These are phyloP conservation scores for Aspergillus sp. DNA, from an alignment of 2,329 filamentous ascomycete genomes.

Conservation along the genomic window DNA sequence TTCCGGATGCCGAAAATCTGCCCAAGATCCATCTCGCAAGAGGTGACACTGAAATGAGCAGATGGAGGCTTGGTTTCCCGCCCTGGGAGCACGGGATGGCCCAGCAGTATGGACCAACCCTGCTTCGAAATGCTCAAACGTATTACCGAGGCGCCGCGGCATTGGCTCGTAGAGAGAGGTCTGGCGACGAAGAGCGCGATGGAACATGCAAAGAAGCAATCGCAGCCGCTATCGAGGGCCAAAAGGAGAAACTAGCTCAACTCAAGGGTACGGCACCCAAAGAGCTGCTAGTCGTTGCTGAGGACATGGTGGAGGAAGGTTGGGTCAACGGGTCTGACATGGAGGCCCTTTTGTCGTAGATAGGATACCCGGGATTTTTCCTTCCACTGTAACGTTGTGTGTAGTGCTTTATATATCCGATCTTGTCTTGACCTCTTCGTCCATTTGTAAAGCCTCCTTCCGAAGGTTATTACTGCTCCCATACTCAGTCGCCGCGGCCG, in stretches of 20 bases:
- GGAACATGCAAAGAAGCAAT: slow-evolving; percentile 51
- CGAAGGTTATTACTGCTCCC: slow-evolving; percentile 39
- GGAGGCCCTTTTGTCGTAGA: slow-evolving; percentile 33
- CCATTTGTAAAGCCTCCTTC: slow-evolving; percentile 44
- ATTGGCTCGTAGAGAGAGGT: slow-evolving; percentile 41
- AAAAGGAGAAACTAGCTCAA: slow-evolving; percentile 40
- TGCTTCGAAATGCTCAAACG: slow-evolving; percentile 57
- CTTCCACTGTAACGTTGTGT: neutral
- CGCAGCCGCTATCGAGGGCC: slow-evolving; percentile 45
- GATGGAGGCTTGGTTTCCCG: slow-evolving; percentile 51
- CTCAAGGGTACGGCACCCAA: slow-evolving; percentile 36
- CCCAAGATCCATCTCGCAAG: slow-evolving; percentile 55
- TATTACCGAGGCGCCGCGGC: slow-evolving; percentile 57
- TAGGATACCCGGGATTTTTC: neutral
- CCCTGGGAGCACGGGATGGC: slow-evolving; percentile 45
- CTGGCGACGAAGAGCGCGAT: slow-evolving; percentile 43
- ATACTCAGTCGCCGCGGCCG: slow-evolving; percentile 42
- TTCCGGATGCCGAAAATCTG: slow-evolving; percentile 51
- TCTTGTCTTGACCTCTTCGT: slow-evolving; percentile 39
- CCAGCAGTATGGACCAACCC: slow-evolving; percentile 44
- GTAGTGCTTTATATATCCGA: slow-evolving; percentile 26
- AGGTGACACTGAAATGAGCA: slow-evolving; percentile 57
- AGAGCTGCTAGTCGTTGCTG: slow-evolving; percentile 44
- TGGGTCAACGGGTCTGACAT: slow-evolving; percentile 41
- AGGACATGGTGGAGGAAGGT: slow-evolving; percentile 55